Evolutionary conservation across 805 yeast species (phyloP).

Genomic region (Saccharomycopsis javanensis): DNA sequence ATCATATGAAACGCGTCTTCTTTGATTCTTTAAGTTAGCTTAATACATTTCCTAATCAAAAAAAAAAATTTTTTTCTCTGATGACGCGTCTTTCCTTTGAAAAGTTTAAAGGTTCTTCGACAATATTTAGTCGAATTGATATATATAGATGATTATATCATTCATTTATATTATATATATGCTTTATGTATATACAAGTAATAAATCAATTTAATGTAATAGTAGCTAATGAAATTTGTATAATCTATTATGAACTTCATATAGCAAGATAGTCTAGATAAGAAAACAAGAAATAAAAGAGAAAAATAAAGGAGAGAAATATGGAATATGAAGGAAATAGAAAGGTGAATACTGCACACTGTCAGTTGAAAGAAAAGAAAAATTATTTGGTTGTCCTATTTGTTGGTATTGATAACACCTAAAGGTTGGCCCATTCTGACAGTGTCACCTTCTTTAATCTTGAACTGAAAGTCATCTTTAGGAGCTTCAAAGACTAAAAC

Average conservation of each 20-base stretch:
- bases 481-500: slow-evolving; percentile 97
- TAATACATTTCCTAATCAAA: no score
- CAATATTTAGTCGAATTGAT: not conserved
- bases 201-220: not conserved
- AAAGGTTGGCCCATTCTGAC: slow-evolving; percentile 79
- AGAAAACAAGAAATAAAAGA: not conserved
- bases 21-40: no score
- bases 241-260: not conserved
- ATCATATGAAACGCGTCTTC: not conserved
- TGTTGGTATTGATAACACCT: slow-evolving; percentile 34
- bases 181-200: not conserved
- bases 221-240: not conserved
- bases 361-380: not conserved
- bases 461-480: slow-evolving; percentile 51
- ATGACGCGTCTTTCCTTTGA: not conserved
- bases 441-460: slow-evolving; percentile 58
- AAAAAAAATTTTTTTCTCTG: not conserved
- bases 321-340: not conserved
- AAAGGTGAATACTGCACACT: not conserved
- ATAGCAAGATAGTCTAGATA: not conserved
- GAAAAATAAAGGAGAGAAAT: not conserved
- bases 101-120: not conserved
- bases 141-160: not conserved
- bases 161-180: not conserved
- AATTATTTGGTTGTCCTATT: not conserved